phyloP scores from a whole-genome alignment of 495 filamentous ascomycete genomes.

The Choiromyces venosus region DNA sequence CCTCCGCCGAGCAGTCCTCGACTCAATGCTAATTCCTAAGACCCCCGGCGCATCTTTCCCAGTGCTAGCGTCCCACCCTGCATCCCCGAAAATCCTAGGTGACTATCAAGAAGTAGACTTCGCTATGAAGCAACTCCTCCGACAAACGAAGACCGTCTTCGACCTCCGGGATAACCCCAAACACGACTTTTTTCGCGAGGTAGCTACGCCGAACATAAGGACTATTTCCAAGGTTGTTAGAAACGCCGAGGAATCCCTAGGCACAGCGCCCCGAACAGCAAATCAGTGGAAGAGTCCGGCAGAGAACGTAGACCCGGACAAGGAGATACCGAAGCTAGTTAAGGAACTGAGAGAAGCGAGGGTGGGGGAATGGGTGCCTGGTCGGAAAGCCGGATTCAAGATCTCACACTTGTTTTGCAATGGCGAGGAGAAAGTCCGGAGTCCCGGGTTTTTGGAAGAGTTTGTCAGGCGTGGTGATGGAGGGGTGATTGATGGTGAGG shows the following conservation, averaged over 20 bases:
- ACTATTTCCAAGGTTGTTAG: conserved; percentile 35
- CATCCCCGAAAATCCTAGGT: conserved; percentile 26
- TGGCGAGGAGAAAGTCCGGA: conserved; percentile 22
- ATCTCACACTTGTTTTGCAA: conserved; percentile 27
- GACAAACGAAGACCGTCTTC: conserved; percentile 35
- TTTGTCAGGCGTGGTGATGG: conserved; percentile 28
- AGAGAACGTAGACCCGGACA: conserved; percentile 34
- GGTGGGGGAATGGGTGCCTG: conserved; percentile 33
- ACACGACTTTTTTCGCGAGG: conserved; percentile 36
- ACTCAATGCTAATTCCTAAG: conserved; percentile 35
- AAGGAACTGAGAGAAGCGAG: conserved; percentile 33
- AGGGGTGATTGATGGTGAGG: conserved; percentile 1
- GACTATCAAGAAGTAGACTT: conserved; percentile 33
- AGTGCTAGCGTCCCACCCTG: conserved; percentile 26
- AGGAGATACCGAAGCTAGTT: conserved; percentile 35
- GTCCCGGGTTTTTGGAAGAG: conserved; percentile 24
- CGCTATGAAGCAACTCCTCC: conserved; percentile 34
- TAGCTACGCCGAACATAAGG: conserved; percentile 35
- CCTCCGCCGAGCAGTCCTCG: conserved; percentile 25
- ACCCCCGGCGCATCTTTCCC: conserved; percentile 24
- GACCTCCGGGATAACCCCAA: conserved; percentile 35
- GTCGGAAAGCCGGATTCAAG: conserved; percentile 31
- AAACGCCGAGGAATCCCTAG: conserved; percentile 32
- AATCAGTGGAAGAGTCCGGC: conserved; percentile 38
- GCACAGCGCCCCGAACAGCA: conserved; percentile 31